Evolutionary conservation across 2,329 filamentous ascomycete genomes (phyloP), one percentile per base, ranked within the genome.

Genomic region (Trematosphaeria pertusa): DNA sequence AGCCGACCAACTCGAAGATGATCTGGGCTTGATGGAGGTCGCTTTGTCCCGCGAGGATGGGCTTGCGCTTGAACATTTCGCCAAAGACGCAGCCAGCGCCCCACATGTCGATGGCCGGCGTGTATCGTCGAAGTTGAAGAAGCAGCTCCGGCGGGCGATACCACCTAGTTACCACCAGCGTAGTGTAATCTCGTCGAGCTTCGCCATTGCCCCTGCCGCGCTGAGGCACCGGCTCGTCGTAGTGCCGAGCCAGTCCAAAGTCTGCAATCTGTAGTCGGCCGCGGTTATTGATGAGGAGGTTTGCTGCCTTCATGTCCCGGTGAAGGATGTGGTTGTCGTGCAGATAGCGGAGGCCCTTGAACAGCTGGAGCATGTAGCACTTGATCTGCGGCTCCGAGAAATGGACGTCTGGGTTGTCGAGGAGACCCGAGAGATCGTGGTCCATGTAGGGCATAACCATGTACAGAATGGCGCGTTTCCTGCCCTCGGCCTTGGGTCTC

Each of bases 381-480:
- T 99, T 99, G 73, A 97, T 96, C 70, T 97, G 92, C 4, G 90
- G 82, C 65, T 92, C 87, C 37, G 88, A 89, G 64, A 99, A 93
- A 31, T 84, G 83, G 30, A 99, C 92, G 5, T 87, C 86, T 8
- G 93, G 93, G 63, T 99, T 99, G 71, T 97, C 94, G 62, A 99
- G 85, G 21, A 99, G 84, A 34, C 94, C 94, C 7, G 93, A 96
- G n/a, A 99, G 82, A 74, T 99, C 94, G 74, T 99, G 94, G 62
- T 97, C 92, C 91, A 97, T 97, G 73, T 99, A 99, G 5, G 93
- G 94, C 34, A 87, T 97, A 40, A 96, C 93, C 94, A 99, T 99
- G 75, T 97, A 97, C 80, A 99, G 91, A 60, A 92, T 92, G 3
- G 87, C 87, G 49, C 87, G 85, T 60, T 78, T 78, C 60, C 74